Evolutionary conservation across 768 basidiomycete species (phyloP).

Genomic region (Termitomyces sp.): DNA sequence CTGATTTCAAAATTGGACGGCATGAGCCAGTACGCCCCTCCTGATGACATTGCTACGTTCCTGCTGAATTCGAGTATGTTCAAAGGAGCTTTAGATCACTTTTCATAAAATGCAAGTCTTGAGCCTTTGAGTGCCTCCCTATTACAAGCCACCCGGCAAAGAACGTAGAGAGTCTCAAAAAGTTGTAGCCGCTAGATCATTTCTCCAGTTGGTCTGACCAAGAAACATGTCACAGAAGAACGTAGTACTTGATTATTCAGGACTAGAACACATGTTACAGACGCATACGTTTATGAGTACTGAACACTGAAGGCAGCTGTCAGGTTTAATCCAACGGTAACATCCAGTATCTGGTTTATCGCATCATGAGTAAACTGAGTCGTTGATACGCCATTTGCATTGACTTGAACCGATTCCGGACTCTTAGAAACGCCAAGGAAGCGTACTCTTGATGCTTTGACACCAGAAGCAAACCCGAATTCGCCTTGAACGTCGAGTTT

Average conservation of each 20-base stretch:
- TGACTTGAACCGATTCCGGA: slow-evolving; percentile 25
- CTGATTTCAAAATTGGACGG: too few relatives aligned
- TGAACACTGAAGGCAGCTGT: slow-evolving; percentile 27
- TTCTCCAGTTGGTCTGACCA: background rate
- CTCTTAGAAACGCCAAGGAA: slow-evolving; percentile 30
- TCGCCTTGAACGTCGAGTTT: slow-evolving; percentile 28
- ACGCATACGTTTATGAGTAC: background rate
- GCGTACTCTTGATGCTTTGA: slow-evolving; percentile 30
- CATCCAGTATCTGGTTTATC: slow-evolving; percentile 36
- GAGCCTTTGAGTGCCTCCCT: background rate
- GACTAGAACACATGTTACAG: background rate
- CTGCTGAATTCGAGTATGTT: too few relatives aligned
- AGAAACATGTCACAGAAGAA: background rate
- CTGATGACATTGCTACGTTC: too few relatives aligned
- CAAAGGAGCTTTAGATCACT: background rate
- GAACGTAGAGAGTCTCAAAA: too few relatives aligned
- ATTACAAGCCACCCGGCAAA: background rate
- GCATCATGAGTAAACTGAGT: slow-evolving; percentile 29
- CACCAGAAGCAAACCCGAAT: slow-evolving; percentile 33
- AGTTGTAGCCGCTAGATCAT: background rate
- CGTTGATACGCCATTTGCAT: slow-evolving; percentile 20
- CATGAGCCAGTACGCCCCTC: too few relatives aligned
- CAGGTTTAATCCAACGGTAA: slow-evolving; percentile 34
- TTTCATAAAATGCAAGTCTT: background rate
- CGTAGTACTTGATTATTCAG: background rate